Percentiles rank a stretch among this genome's conserved stretches.
These are phyloP conservation scores for Sequoiadendron giganteum DNA, from an alignment of 75 land plant species.

Conservation along the genomic window DNA sequence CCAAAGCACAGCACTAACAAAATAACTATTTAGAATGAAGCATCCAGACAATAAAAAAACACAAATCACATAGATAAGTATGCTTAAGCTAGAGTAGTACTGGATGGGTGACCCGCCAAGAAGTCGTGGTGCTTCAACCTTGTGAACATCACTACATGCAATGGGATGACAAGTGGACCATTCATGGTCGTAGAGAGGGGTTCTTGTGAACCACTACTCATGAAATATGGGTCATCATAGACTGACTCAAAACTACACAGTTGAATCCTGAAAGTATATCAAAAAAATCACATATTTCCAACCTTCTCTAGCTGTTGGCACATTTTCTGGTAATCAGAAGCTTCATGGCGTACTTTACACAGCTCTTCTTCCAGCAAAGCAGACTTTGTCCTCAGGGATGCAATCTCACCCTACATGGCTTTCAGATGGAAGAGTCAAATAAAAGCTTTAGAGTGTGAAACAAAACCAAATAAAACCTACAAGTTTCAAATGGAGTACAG, in stretches of 20 bases:
- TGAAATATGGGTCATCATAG: no score
- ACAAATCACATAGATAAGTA: not conserved
- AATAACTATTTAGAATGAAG: conserved; percentile 2
- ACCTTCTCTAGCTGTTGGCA: conserved; percentile 69
- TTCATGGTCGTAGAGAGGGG: not conserved
- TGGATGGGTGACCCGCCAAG: no score
- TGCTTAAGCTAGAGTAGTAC: no score
- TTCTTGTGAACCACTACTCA: no score
- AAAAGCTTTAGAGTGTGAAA: conserved; percentile 6
- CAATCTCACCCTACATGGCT: conserved; percentile 49
- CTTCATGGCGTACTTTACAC: conserved; percentile 60
- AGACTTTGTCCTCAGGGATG: conserved; percentile 54
- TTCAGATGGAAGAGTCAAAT: conserved; percentile 1
- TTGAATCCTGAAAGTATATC: no score
- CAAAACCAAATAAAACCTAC: not conserved
- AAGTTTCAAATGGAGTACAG: not conserved
- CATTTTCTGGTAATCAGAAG: conserved; percentile 40
- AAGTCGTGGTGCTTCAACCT: no score
- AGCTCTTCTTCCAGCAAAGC: conserved; percentile 74
- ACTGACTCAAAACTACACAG: no score
- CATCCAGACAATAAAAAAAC: not conserved
- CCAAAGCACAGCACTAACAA: not conserved
- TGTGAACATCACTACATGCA: no score
- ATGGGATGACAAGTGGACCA: no score
- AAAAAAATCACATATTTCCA: not conserved